A percentile compares a stretch with the other conserved stretches of the same genome.
Evolutionary conservation across 2,329 filamentous ascomycete species (phyloP).

Genomic region (Diplodia seriata): DNA sequence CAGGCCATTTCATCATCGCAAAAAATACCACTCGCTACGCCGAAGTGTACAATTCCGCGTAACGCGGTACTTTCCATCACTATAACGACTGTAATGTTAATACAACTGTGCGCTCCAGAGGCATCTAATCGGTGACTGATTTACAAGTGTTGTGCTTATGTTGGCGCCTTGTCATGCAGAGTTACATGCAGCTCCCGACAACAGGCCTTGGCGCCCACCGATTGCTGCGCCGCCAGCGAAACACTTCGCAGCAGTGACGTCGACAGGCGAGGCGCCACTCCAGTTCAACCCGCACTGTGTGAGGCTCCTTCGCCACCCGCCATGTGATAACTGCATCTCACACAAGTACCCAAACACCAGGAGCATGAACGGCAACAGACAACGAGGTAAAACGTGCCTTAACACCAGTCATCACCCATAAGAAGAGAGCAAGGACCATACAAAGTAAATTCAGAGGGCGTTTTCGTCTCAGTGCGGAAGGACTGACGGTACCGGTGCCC

Average conservation of each 20-base stretch:
- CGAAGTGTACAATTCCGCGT: neutral
- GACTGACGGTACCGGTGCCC: neutral
- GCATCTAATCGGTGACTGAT: neutral
- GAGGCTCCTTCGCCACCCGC: neutral
- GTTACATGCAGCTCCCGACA: neutral
- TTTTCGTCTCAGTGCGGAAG: neutral
- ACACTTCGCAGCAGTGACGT: neutral
- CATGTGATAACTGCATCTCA: neutral
- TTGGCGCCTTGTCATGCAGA: neutral
- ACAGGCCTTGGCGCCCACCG: neutral
- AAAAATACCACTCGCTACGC: neutral
- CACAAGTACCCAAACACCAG: no score
- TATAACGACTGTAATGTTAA: neutral
- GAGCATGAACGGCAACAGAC: no score
- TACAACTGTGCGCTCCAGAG: neutral
- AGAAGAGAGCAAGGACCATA: no score
- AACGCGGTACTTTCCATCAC: neutral
- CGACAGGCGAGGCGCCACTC: neutral
- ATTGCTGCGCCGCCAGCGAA: neutral
- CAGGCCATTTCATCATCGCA: no score
- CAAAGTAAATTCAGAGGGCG: no score
- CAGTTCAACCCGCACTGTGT: neutral
- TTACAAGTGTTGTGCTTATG: neutral
- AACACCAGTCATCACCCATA: no score
- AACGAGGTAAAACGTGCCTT: no score